Evolutionary conservation across 352 stramenopile species (phyloP), one percentile per base, ranked within the genome.

Genomic region (Phytopythium helicoides): DNA sequence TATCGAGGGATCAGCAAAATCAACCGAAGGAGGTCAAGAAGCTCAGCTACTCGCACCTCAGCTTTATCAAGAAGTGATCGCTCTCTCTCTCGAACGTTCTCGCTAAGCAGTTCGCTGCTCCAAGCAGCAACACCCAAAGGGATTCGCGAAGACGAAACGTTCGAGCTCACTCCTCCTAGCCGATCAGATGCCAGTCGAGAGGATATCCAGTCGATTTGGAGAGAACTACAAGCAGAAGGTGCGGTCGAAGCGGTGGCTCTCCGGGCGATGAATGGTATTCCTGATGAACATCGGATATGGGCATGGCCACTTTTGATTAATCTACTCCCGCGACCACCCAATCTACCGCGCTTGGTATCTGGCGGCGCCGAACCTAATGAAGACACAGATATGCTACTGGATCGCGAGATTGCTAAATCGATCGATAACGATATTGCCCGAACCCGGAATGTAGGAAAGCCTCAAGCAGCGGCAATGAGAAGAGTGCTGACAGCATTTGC

Each of bases 381-480:
- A 14, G 73, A 81, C 46, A 58, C 76, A 52, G 71, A 76, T 47
- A 57, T 57, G 37, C 54, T 80, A 12, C 48, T 92, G 40, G 81
- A 92, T 25, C 62, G 73, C 40, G 79, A 93, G 60, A 68, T 91
- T 9, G 60, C 73, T 23, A 89, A 87, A 47, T 84, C 81, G 18
- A 92, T 94, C 41, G 83, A 94, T 38, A 91, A 87, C 37, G 83
- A 94, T 35, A 88, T 94, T 19, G 72, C 66, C 0, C 78, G 83
- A 4, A 94, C 83, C 15, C 62, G 76, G 3, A 83, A 84, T 49
- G 56, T 90, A 14, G 57, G 70, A 18, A 62, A 76, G 8, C 71
- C 79, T 26, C 73, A 88, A 62, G 62, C 73, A 6, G 55, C 62
- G 22, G 62, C 72, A 11, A 89, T 94, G 76, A 64, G 79, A 7